These are phyloP conservation scores for Fraxinus latifolia DNA, from an alignment of 305 asterid genomes.

Conservation along the genomic window DNA sequence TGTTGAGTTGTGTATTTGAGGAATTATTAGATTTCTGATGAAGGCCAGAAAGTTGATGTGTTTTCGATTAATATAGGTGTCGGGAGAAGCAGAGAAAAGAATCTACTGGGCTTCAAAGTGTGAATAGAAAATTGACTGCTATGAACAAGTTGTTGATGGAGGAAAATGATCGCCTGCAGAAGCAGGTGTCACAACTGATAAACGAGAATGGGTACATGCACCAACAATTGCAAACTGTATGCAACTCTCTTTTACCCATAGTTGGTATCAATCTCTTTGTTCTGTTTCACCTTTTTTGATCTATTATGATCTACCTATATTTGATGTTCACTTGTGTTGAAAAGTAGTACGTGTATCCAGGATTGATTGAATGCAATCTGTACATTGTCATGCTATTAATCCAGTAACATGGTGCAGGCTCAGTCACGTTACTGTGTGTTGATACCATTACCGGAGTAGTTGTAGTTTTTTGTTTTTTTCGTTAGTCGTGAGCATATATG, in stretches of 20 bases:
- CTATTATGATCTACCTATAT: not conserved
- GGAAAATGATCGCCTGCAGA: constrained; percentile 93
- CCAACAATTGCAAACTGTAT: constrained; percentile 76
- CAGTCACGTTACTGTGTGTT: not conserved
- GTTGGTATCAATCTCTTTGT: not conserved
- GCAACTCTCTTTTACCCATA: constrained; percentile 20
- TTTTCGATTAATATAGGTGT: constrained; percentile 52
- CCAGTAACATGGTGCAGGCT: not conserved
- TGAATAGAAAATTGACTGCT: constrained; percentile 74
- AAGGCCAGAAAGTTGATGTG: not conserved
- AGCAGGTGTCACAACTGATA: constrained; percentile 90
- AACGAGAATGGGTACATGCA: constrained; percentile 83
- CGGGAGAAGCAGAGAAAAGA: constrained; percentile 94
- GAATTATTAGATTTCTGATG: not conserved
- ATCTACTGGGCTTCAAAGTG: constrained; percentile 77
- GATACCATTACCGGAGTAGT: not conserved
- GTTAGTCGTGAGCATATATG: not conserved
- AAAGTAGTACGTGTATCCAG: not conserved
- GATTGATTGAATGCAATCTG: not conserved
- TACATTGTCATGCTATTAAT: not conserved
- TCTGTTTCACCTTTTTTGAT: not conserved
- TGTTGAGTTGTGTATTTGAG: constrained; percentile 7
- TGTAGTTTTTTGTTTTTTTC: not conserved
- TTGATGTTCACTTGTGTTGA: not conserved
- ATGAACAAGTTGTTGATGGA: constrained; percentile 95